Evolutionary conservation across 805 yeast species (phyloP), one percentile per base, ranked within the genome.

Genomic region (Monosporozyma siamensis): DNA sequence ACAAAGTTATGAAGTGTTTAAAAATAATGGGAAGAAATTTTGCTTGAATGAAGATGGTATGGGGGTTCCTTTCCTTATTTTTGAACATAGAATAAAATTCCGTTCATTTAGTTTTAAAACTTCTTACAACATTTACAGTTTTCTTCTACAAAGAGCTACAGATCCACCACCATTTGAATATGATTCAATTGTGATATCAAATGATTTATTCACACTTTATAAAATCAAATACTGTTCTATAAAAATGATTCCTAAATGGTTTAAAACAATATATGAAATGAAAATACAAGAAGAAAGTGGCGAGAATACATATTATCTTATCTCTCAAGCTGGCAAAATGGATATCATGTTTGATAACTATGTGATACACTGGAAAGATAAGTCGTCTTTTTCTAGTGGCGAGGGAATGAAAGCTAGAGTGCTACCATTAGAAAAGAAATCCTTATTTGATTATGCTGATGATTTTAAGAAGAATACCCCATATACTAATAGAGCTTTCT

Each of bases 161-260:
- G 50, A 45, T 12, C 45, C 47, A n/a, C 54, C 53, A 10, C 51
- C 47, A 7, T 46, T 42, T n/a, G 29, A 27, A 12, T 34, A 47
- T 11, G 42, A 34, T 20, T 42, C 44, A 26, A 29, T 49, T 3
- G 43, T 48, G 7, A 12, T 17, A 2, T 18, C 44, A 24, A 40
- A 45, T 15, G 34, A 25, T 17, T 17, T 24, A 6, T 29, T 46
- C 18, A 38, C 44, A 21, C 39, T 51, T 6, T 48, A 42, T 21
- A 48, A 48, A 23, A 22, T 42, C 9, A 43, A 46, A 4, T 49
- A 38, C 20, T 8, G 12, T 15, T 15, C 18, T 29, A 7, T 29
- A 15, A 15, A 18, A 5, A 29, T 9, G 10, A 29, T 20, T 4
- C 20, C 2, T 3, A 29, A 29, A 15, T 29, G 32, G 32, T 29